These are phyloP conservation scores for Lagenidium sp. DNA, from an alignment of 352 stramenopile genomes.

Conservation along the genomic window DNA sequence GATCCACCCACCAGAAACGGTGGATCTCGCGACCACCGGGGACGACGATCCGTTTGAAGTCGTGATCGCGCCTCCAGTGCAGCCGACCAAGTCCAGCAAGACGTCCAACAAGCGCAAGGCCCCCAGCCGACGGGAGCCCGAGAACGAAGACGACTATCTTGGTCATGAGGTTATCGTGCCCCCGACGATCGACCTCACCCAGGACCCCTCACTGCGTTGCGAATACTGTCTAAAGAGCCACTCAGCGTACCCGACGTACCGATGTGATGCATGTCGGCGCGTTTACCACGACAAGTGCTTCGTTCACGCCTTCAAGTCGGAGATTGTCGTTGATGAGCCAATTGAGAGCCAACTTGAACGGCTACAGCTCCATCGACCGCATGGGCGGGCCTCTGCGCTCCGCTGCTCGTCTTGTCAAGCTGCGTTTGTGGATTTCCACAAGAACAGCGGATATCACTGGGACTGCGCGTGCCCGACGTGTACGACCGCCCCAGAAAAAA, in stretches of 20 bases:
- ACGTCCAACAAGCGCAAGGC: too few species aligned
- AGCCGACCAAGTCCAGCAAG: too few species aligned
- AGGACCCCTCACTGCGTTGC: too few species aligned
- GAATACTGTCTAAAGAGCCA: constrained; percentile 5
- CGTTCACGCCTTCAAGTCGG: constrained; percentile 1
- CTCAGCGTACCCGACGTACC: constrained; percentile 2
- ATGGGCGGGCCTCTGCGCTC: not conserved
- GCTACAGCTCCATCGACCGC: constrained; percentile 1
- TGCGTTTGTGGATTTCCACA: constrained; percentile 10
- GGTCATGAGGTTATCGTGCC: too few species aligned
- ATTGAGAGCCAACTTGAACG: constrained; percentile 7
- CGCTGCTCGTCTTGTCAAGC: constrained; percentile 9
- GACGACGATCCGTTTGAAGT: too few species aligned
- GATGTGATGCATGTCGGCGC: constrained; percentile 5
- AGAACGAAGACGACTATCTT: too few species aligned
- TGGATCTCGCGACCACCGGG: too few species aligned
- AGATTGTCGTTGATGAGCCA: not conserved
- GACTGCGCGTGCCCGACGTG: constrained; percentile 10
- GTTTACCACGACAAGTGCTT: constrained; percentile 15
- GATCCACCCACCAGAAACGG: too few species aligned
- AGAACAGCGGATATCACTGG: constrained; percentile 2
- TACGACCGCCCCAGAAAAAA: constrained; percentile 2
- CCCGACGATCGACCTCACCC: too few species aligned
- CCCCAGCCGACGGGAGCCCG: too few species aligned
- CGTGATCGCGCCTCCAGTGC: too few species aligned